Percentiles rank a stretch among this genome's conserved stretches.
Conservation (phyloP, 2,329 filamentous ascomycete species). For the Tolypocladium cylindrosporum region DNA sequence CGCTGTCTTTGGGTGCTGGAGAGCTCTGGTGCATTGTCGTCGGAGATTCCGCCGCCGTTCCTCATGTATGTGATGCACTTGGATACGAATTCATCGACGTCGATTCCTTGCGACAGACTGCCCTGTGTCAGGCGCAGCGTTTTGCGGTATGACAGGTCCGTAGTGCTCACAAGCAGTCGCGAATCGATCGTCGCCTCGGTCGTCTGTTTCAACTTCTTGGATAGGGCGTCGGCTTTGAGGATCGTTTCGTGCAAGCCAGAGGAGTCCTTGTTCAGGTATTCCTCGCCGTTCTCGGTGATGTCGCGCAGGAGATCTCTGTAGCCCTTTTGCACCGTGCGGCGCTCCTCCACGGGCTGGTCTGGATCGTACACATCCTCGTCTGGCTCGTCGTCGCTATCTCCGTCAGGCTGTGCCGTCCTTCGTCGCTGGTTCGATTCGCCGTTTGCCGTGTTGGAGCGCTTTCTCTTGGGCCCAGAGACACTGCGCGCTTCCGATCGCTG, state of each 20-base stretch:
- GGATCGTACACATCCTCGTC: slow-evolving; percentile 58
- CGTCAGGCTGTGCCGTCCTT: slow-evolving; percentile 8
- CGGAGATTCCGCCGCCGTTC: slow-evolving; percentile 45
- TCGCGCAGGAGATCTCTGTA: slow-evolving; percentile 57
- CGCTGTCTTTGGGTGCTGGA: slow-evolving; percentile 38
- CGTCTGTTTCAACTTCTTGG: slow-evolving; percentile 70
- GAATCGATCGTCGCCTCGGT: slow-evolving; percentile 86
- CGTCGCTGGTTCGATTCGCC: slow-evolving; percentile 11
- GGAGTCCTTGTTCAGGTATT: slow-evolving; percentile 58
- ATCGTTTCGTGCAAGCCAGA: slow-evolving; percentile 57
- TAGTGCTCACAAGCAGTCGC: slow-evolving; percentile 69
- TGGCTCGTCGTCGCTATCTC: slow-evolving; percentile 7
- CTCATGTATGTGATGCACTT: slow-evolving; percentile 88
- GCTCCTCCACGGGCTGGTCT: slow-evolving; percentile 66
- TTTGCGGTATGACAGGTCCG: slow-evolving; percentile 72
- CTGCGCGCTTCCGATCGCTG: slow-evolving; percentile 12
- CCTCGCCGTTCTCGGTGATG: slow-evolving; percentile 58
- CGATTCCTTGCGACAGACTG: slow-evolving; percentile 63
- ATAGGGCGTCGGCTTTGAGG: slow-evolving; percentile 52
- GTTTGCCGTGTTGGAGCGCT: slow-evolving; percentile 16
- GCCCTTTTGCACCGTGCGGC: slow-evolving; percentile 58
- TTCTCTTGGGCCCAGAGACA: slow-evolving; percentile 19
- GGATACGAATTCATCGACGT: slow-evolving; percentile 84
- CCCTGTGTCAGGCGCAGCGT: slow-evolving; percentile 66
- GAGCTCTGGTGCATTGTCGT: slow-evolving; percentile 40